These are phyloP conservation scores for Przewalskia tangutica DNA, from an alignment of 257 asterid genomes.

Conservation along the genomic window DNA sequence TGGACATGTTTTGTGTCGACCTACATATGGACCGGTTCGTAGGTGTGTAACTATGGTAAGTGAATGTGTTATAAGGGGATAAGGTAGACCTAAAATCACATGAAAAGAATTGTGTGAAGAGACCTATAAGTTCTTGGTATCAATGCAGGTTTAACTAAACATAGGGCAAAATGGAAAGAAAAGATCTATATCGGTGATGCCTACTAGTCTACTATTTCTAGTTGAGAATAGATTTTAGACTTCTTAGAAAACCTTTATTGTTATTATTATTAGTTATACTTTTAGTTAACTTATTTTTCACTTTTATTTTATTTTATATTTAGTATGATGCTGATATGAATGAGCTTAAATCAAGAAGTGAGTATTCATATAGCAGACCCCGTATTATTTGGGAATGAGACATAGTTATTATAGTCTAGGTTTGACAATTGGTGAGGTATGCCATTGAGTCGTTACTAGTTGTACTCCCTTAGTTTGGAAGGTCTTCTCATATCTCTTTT, in stretches of 20 bases:
- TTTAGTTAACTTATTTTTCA: neutral
- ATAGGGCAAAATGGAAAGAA: neutral
- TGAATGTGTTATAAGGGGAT: no score
- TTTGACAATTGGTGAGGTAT: neutral
- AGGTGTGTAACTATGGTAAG: no score
- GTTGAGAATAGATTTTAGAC: neutral
- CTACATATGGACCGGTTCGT: no score
- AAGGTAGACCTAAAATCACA: no score
- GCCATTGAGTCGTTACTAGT: neutral
- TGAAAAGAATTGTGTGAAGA: neutral
- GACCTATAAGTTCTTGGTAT: neutral
- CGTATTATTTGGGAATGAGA: no score
- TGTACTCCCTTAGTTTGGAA: neutral
- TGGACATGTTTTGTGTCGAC: no score
- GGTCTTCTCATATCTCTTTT: neutral
- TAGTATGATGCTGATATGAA: no score
- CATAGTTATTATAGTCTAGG: neutral
- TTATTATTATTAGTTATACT: neutral
- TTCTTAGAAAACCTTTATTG: neutral
- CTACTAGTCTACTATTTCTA: no score
- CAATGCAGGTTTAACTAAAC: neutral
- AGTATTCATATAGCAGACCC: no score
- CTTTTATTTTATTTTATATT: neutral
- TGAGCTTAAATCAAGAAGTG: no score
- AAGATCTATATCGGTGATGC: no score